Conservation (phyloP, 169 alveolate genomes). For the Cryptosporidium sp. region DNA sequence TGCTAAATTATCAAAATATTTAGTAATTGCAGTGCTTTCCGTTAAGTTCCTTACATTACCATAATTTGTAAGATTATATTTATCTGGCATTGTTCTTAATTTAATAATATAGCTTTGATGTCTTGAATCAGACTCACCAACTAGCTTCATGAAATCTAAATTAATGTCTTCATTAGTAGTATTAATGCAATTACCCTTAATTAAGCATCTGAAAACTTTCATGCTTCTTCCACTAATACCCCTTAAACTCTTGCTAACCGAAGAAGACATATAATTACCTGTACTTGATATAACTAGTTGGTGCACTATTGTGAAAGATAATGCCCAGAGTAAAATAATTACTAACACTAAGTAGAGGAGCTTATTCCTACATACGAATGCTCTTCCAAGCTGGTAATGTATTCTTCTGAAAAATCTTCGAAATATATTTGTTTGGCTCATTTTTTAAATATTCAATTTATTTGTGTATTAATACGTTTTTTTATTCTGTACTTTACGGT, state of each 20-base stretch:
- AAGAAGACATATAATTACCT: slow-evolving; percentile 10
- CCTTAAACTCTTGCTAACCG: background rate
- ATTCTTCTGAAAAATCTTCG: slow-evolving; percentile 18
- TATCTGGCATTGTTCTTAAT: slow-evolving; percentile 19
- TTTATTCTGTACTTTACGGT: background rate
- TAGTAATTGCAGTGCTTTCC: slow-evolving; percentile 19
- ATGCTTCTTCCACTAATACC: background rate
- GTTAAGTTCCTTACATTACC: slow-evolving; percentile 58
- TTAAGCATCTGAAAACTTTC: slow-evolving; percentile 30
- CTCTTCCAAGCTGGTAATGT: slow-evolving; percentile 2
- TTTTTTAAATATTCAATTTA: background rate
- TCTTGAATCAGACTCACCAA: slow-evolving; percentile 33
- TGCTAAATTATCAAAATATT: slow-evolving; percentile 23
- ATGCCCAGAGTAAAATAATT: slow-evolving; percentile 18
- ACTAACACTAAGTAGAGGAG: slow-evolving; percentile 13
- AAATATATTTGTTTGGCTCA: background rate
- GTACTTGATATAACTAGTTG: slow-evolving; percentile 14
- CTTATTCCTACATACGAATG: slow-evolving; percentile 20
- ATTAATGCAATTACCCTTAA: slow-evolving; percentile 22
- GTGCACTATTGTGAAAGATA: slow-evolving; percentile 33
- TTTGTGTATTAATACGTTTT: background rate
- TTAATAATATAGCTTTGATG: slow-evolving; percentile 65
- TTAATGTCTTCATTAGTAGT: background rate
- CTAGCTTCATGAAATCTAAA: slow-evolving; percentile 21
- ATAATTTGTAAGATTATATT: slow-evolving; percentile 25